Base-by-base conservation (phyloP, 257 asterid genomes). In the Gardenia jasminoides region DNA sequence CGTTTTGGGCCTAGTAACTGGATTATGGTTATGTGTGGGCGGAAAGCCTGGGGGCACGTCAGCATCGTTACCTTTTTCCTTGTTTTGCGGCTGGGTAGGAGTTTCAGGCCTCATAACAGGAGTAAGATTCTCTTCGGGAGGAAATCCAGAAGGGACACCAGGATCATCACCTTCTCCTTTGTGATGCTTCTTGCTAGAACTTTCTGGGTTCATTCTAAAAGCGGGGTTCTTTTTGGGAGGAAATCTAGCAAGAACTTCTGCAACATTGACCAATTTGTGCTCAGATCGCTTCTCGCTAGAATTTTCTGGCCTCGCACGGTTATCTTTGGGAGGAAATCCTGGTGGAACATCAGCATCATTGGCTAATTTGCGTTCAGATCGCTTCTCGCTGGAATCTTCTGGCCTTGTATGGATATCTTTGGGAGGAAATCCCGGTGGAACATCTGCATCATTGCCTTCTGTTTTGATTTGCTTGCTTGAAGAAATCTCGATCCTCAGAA, bases 371-470 rank as follows among this genome's bases (percentile, higher is more conserved):
- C 13, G 1, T 6, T 33, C 46, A 24, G 2, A 5, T 46, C 13
- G 39, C 16, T 24, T 70, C 39, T n/a, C 13, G 22, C 6, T 3
- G 5, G 9, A 31, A 1, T 39, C 31, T 31, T 30, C 70, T 13
- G 44, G n/a, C 44, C 6, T 66, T 7, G 33, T 12, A 31, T 8
- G 12, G 31, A 36, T 59, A 31, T 24, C 0, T 72, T 70, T 78
- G 44, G 77, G 77, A 10, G 76, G 59, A 74, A 82, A 82, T 56
- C 82, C 88, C 70, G 81, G 78, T 48, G 81, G 79, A 11, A 65
- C 76, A 62, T 62, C 83, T 65, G 36, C 31, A 67, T 67, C 65
- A 30, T 67, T 33, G 22, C 48, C 30, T 6, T 74, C 44, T 28
- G 20, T 9, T 4, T 19, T 69, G 56, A 22, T 16, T 24, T 43